Percentiles rank a stretch among this genome's conserved stretches.
Conservation (phyloP, 2,329 filamentous ascomycete genomes). For the Dactylellina haptotyla region DNA sequence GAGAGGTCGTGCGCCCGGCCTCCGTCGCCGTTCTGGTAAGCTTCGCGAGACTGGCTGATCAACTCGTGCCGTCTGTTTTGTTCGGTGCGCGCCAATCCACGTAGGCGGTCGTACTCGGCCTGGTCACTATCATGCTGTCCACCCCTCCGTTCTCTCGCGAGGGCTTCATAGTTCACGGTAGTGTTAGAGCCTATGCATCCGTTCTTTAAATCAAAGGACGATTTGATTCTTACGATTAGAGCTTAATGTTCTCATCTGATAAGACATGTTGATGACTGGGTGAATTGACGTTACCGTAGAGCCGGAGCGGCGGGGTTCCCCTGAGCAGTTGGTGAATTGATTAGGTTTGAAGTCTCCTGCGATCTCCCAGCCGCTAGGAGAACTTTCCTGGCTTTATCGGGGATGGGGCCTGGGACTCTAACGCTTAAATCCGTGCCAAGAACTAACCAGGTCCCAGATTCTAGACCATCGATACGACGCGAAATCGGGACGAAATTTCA, state of each 20-base stretch:
- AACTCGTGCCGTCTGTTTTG: slow-evolving; percentile 79
- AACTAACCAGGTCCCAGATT: background rate
- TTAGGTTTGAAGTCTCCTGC: background rate
- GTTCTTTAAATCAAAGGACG: background rate
- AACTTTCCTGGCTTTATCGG: background rate
- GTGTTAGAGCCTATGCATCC: slow-evolving; percentile 5
- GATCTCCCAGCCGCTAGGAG: background rate
- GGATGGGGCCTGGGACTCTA: no score
- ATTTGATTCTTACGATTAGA: slow-evolving; percentile 41
- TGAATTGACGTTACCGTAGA: no score
- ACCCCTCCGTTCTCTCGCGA: slow-evolving; percentile 62
- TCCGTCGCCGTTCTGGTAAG: slow-evolving; percentile 85
- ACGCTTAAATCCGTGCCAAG: slow-evolving; percentile 48
- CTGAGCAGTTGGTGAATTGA: no score
- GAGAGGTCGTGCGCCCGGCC: slow-evolving; percentile 83
- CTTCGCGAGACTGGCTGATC: slow-evolving; percentile 80
- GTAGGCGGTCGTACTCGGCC: slow-evolving; percentile 89
- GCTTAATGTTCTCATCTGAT: slow-evolving; percentile 50
- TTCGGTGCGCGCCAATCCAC: slow-evolving; percentile 82
- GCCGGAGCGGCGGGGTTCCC: no score
- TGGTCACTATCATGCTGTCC: slow-evolving; percentile 74
- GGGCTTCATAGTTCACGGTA: slow-evolving; percentile 20
- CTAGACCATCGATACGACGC: slow-evolving; percentile 9
- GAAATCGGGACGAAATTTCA: no score
- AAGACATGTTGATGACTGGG: slow-evolving; percentile 54